These are phyloP conservation scores for Naegleria gruberi DNA, from an alignment of 208 protist genomes.

Conservation along the genomic window DNA sequence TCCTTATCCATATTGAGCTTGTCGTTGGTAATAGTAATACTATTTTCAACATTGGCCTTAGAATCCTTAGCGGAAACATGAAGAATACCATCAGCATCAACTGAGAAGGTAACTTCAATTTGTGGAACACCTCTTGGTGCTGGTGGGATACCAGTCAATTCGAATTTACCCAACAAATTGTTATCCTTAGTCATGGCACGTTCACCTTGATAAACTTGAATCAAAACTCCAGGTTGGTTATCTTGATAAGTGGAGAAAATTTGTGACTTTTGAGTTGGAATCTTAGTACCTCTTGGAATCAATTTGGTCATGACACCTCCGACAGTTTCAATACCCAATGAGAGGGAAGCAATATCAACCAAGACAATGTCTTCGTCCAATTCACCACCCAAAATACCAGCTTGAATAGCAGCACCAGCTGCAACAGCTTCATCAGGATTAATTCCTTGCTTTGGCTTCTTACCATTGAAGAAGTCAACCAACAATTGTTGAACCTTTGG, in stretches of 20 bases:
- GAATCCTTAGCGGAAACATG: conserved; percentile 75
- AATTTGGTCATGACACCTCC: conserved; percentile 89
- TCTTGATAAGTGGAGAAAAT: conserved; percentile 72
- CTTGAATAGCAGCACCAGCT: conserved; percentile 95
- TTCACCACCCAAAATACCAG: conserved; percentile 79
- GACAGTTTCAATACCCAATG: conserved; percentile 64
- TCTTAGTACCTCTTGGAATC: conserved; percentile 68
- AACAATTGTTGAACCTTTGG: conserved; percentile 93
- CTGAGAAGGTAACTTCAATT: conserved; percentile 71
- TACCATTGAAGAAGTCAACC: conserved; percentile 89
- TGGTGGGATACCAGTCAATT: conserved; percentile 73
- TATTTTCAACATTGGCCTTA: conserved; percentile 48
- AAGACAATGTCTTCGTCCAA: conserved; percentile 40
- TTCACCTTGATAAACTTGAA: conserved; percentile 88
- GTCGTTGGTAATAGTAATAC: conserved; percentile 70
- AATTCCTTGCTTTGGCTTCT: conserved; percentile 87
- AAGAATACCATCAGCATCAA: conserved; percentile 82
- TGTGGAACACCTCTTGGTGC: conserved; percentile 75
- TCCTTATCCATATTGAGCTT: conserved; percentile 68
- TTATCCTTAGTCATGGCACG: conserved; percentile 88
- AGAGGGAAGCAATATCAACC: conserved; percentile 63
- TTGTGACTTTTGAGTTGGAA: conserved; percentile 70
- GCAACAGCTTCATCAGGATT: conserved; percentile 98
- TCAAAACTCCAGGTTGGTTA: conserved; percentile 73
- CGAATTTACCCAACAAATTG: conserved; percentile 82